These are phyloP conservation scores for Populus simonii DNA, from an alignment of 345 rosid species.

Conservation along the genomic window DNA sequence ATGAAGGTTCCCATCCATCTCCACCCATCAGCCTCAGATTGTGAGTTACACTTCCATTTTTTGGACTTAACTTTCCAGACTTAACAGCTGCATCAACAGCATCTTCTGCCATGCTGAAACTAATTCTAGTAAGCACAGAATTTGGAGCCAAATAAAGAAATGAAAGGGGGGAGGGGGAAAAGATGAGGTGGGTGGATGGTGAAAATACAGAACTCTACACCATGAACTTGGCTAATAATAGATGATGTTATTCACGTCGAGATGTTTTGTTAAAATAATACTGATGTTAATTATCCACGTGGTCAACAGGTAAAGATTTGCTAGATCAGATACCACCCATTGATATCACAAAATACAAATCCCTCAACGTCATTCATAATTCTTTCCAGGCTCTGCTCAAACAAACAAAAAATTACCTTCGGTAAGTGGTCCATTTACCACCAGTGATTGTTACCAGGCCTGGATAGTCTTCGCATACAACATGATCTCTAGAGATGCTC, in stretches of 20 bases:
- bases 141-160: not conserved
- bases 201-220: not conserved
- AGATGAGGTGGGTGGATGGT: not conserved
- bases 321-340: not conserved
- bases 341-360: not conserved
- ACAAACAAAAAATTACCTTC: slow-evolving; percentile 54
- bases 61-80: slow-evolving; percentile 74
- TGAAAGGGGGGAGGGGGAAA: not conserved
- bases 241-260: too few species aligned
- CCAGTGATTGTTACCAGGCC: slow-evolving; percentile 97
- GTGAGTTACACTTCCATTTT: slow-evolving; percentile 59
- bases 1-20: slow-evolving; percentile 88
- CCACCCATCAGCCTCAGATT: slow-evolving; percentile 70
- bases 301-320: not conserved
- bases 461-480: slow-evolving; percentile 77
- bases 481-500: slow-evolving; percentile 96
- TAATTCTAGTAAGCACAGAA: slow-evolving; percentile 24
- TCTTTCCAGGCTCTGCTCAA: not conserved
- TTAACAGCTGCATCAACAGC: slow-evolving; percentile 87
- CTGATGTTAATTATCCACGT: too few species aligned
- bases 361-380: not conserved
- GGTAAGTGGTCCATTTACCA: slow-evolving; percentile 97
- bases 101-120: slow-evolving; percentile 98
- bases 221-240: not conserved
- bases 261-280: too few species aligned